phyloP scores from a whole-genome alignment of 495 filamentous ascomycete genomes.

The Penicillium arizonense region DNA sequence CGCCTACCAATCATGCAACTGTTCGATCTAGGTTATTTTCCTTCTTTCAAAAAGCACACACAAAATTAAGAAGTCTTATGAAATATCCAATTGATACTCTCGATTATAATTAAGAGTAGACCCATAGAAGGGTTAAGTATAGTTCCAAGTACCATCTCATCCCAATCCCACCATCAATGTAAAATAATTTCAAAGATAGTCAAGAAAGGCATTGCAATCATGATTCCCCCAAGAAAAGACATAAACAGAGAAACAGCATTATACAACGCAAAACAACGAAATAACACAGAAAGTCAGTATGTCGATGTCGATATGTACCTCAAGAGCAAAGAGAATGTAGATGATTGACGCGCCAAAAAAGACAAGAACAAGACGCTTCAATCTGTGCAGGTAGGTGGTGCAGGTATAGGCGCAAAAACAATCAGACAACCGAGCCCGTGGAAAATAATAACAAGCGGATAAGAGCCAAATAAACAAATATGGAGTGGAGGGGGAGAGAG shows the following conservation, averaged over 20 bases:
- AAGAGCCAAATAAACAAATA: constrained; percentile 2
- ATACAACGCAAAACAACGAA: constrained; percentile 15
- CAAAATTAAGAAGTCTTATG: background rate
- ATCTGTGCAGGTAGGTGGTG: constrained; percentile 10
- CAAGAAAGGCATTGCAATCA: constrained; percentile 13
- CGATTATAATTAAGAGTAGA: constrained; percentile 14
- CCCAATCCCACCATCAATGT: background rate
- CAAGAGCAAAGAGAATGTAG: constrained; percentile 4
- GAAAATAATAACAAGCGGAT: background rate
- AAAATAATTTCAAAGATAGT: constrained; percentile 18
- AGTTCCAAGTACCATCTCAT: background rate
- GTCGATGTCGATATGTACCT: constrained; percentile 28
- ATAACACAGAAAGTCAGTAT: constrained; percentile 13
- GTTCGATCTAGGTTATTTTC: no score
- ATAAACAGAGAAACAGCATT: constrained; percentile 3
- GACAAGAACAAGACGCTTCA: constrained; percentile 8
- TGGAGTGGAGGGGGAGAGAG: background rate
- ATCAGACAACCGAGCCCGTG: constrained; percentile 2
- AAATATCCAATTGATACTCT: constrained; percentile 7
- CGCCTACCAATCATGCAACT: no score
- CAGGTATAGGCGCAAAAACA: constrained; percentile 1
- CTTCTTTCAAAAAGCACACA: no score
- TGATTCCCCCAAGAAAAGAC: background rate
- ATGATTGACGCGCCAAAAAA: constrained; percentile 6
- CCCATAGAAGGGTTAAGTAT: no score